These are phyloP conservation scores for Serendipita vermifera DNA, from an alignment of 768 basidiomycete species.

Conservation along the genomic window DNA sequence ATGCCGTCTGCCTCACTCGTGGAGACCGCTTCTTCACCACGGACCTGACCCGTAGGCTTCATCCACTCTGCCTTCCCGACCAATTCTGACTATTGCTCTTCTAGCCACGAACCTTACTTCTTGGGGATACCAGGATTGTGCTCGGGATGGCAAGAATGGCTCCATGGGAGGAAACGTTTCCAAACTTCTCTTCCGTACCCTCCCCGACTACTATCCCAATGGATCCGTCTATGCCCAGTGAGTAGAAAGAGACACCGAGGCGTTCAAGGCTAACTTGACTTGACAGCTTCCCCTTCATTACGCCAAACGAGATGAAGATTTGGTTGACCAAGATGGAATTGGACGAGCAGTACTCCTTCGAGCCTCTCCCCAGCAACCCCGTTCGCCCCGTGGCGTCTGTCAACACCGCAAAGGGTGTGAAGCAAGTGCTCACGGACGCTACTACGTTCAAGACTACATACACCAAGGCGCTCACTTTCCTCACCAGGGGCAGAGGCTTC, in stretches of 20 bases:
- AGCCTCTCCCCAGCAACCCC: constrained; percentile 30
- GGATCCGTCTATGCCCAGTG: constrained; percentile 52
- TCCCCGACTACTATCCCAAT: constrained; percentile 55
- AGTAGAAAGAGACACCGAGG: no score
- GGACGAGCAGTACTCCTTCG: constrained; percentile 44
- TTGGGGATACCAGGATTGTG: constrained; percentile 68
- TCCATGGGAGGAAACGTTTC: constrained; percentile 65
- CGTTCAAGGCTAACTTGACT: background rate
- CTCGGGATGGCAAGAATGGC: constrained; percentile 48
- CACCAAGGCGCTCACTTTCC: constrained; percentile 19
- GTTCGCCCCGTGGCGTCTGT: constrained; percentile 11
- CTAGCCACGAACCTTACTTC: constrained; percentile 59
- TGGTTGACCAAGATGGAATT: constrained; percentile 26
- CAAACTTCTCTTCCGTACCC: constrained; percentile 55
- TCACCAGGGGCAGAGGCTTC: constrained; percentile 28
- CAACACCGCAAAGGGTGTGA: constrained; percentile 14
- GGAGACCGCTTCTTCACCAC: constrained; percentile 71
- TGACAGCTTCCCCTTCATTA: constrained; percentile 60
- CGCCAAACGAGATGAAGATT: constrained; percentile 38
- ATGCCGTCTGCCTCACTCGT: constrained; percentile 60
- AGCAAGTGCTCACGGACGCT: constrained; percentile 21
- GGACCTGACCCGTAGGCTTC: constrained; percentile 56
- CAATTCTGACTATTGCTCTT: background rate
- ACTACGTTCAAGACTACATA: constrained; percentile 28
- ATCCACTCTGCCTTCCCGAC: no score